Evolutionary conservation across 768 basidiomycete species (phyloP).

Genomic region (Lactifluus pinguis): DNA sequence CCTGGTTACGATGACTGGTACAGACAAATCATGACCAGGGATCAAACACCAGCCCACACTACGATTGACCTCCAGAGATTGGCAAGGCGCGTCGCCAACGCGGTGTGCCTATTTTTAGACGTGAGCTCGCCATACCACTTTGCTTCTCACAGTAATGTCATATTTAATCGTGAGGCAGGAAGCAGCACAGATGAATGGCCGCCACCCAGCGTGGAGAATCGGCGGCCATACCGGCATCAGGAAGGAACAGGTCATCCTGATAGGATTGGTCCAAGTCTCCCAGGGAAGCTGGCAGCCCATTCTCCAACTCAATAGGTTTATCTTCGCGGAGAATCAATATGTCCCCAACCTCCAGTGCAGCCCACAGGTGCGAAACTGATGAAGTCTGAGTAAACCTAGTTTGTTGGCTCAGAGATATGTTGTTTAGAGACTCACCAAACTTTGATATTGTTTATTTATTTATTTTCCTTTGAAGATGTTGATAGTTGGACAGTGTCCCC

Average conservation of each 20-base stretch:
- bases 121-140: background rate
- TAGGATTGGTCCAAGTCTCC: constrained; percentile 11
- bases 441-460: background rate
- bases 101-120: constrained; percentile 3
- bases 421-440: background rate
- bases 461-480: background rate
- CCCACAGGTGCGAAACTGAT: background rate
- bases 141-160: background rate
- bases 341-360: background rate
- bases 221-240: constrained; percentile 2
- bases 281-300: constrained; percentile 17
- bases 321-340: background rate
- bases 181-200: background rate
- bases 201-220: background rate
- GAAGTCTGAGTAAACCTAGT: background rate
- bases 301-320: background rate
- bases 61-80: constrained; percentile 1
- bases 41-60: background rate
- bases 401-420: background rate
- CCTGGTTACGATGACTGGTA: constrained; percentile 3
- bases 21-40: constrained; percentile 5
- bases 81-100: background rate
- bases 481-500: background rate
- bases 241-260: constrained; percentile 1
- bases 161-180: background rate